Evolutionary conservation across 1,139 yeast genomes (phyloP).

Genomic region (Pichia sp.): DNA sequence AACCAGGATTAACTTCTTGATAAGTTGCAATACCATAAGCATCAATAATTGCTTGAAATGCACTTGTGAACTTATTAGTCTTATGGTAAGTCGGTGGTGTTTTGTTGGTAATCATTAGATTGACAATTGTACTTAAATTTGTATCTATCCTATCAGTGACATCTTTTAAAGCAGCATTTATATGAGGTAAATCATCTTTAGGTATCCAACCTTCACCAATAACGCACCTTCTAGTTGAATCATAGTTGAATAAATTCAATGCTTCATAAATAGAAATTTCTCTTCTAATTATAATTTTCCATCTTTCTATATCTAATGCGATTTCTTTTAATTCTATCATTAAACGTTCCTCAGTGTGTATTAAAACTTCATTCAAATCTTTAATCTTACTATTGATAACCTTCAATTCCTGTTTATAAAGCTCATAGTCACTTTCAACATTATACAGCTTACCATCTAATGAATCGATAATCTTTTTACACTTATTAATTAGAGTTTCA

Average conservation of each 20-base stretch:
- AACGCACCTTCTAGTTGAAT: slow-evolving; percentile 75
- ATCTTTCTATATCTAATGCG: slow-evolving; percentile 60
- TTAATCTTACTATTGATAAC: slow-evolving; percentile 52
- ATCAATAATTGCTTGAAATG: slow-evolving; percentile 89
- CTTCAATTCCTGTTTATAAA: slow-evolving; percentile 49
- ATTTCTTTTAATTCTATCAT: slow-evolving; percentile 71
- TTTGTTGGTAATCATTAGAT: slow-evolving; percentile 71
- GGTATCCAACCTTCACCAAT: slow-evolving; percentile 97
- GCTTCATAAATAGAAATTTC: slow-evolving; percentile 74
- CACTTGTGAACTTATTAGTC: slow-evolving; percentile 85
- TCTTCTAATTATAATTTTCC: slow-evolving; percentile 61
- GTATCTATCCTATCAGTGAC: slow-evolving; percentile 53
- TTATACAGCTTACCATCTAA: slow-evolving; percentile 74
- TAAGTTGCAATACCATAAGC: slow-evolving; percentile 94
- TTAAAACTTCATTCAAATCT: slow-evolving; percentile 52
- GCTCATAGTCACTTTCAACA: slow-evolving; percentile 51
- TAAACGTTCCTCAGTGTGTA: slow-evolving; percentile 63
- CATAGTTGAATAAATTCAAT: slow-evolving; percentile 77
- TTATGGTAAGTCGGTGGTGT: slow-evolving; percentile 92
- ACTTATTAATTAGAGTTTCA: slow-evolving; percentile 56
- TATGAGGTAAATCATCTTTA: slow-evolving; percentile 36
- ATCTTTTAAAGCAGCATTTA: slow-evolving; percentile 45
- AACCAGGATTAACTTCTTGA: slow-evolving; percentile 93
- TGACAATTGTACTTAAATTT: slow-evolving; percentile 70
- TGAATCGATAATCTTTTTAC: slow-evolving; percentile 72